phyloP scores from a whole-genome alignment of 108 stramenopile species.

The Craspedostauros australis region DNA sequence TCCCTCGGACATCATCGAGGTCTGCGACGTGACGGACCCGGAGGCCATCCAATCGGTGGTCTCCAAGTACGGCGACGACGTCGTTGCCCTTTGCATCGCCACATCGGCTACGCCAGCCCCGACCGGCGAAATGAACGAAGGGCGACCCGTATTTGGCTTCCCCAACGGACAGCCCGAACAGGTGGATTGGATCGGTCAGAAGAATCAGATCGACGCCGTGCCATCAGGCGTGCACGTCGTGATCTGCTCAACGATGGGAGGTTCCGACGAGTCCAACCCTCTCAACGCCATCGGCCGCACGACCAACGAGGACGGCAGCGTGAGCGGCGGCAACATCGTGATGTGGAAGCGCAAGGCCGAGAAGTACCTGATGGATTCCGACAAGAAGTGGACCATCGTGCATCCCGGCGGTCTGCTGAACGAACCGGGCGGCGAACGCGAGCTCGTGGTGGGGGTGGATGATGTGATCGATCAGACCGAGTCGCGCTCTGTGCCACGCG shows the following conservation, averaged over 20 bases:
- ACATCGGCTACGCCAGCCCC: constrained; percentile 77
- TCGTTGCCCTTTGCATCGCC: constrained; percentile 68
- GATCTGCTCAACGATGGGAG: constrained; percentile 70
- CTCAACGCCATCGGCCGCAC: constrained; percentile 61
- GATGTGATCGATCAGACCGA: constrained; percentile 54
- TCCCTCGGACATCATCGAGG: constrained; percentile 24
- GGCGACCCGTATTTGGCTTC: constrained; percentile 54
- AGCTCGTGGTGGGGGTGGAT: constrained; percentile 69
- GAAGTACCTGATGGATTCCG: constrained; percentile 52
- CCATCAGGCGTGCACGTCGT: constrained; percentile 60
- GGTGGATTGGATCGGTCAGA: constrained; percentile 84
- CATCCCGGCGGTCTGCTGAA: constrained; percentile 84
- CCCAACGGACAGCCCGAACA: constrained; percentile 56
- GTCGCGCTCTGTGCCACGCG: constrained; percentile 65
- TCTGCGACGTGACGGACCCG: constrained; percentile 55
- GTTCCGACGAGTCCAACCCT: constrained; percentile 67
- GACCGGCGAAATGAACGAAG: constrained; percentile 46
- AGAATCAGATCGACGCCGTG: constrained; percentile 78
- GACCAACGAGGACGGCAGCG: constrained; percentile 41
- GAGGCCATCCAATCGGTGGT: constrained; percentile 23
- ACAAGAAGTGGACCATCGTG: constrained; percentile 75
- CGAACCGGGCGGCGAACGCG: constrained; percentile 67
- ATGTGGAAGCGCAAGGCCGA: constrained; percentile 79
- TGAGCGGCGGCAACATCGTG: constrained; percentile 68
- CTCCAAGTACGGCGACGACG: constrained; percentile 51